Evolutionary conservation across 1,139 yeast species (phyloP), one percentile per base, ranked within the genome.

Genomic region (Suhomyces choctaworum): DNA sequence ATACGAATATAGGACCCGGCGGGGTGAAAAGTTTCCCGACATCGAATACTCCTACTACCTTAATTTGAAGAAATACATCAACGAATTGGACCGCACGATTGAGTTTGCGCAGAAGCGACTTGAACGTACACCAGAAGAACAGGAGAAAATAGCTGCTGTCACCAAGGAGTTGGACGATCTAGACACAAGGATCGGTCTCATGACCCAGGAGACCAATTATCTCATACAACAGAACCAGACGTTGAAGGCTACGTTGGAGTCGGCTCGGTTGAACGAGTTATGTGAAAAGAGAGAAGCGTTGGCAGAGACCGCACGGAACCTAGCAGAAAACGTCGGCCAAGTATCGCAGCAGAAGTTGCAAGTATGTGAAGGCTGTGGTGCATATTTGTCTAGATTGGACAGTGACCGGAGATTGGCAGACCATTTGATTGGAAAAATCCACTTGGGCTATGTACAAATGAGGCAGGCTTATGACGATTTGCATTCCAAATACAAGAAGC

Each of bases 301-400:
- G 15, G 73, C 79, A 0, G 76, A 73, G 34, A 67, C 67, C 29
- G 81, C 87, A 8, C 62, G 85, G 28, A 69, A 63, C 22, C 63
- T 84, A 2, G 74, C 84, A 7, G 96, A 87, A 40, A 82, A 80
- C 47, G 76, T 83, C 5, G 95, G 95, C 1, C 95, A 86, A 46
- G 77, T 90, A 4, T 87, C 95, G 1, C 95, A 86, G 53, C 97
- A 90, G 51, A 86, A 86, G 54, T 67, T 90, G 33, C 97, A 89
- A 57, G 95, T 88, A 1, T 92, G 98, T 62, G 86, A 80, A 47
- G 81, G 80, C 2, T 92, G 98, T 63, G 97, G 96, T 0, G 96
- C 96, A 0, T 88, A 83, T 55, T 66, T 92, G 37, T 86, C 96
- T 4, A 69, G 95, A 41, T 66, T 89, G 39, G 98, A 92, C 58